Percentiles rank a stretch among this genome's conserved stretches.
phyloP scores from a whole-genome alignment of 1,139 yeast genomes.

The Kodamaea alishanica region DNA sequence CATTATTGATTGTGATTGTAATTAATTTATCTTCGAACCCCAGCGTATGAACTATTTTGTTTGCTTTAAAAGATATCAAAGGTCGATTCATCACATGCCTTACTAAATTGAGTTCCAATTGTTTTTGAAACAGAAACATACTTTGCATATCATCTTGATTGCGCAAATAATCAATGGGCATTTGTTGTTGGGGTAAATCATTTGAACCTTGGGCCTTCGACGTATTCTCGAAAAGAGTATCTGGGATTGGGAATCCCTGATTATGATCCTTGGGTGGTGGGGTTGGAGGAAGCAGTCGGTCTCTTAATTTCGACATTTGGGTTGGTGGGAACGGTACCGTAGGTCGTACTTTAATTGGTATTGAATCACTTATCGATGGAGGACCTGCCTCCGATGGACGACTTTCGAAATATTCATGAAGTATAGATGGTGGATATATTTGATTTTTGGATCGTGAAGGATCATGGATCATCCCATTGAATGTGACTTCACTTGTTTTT shows the following conservation, averaged over 20 bases:
- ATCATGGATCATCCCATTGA: slow-evolving; percentile 9
- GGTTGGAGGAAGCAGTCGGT: slow-evolving; percentile 6
- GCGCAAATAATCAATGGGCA: neutral
- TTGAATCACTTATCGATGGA: too few relatives aligned
- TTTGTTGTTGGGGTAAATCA: too few relatives aligned
- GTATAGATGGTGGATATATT: too few relatives aligned
- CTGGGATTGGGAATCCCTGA: neutral
- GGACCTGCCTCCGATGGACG: too few relatives aligned
- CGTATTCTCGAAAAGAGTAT: neutral
- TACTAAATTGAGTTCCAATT: slow-evolving; percentile 31
- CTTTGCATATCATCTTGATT: slow-evolving; percentile 15
- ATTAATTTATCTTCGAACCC: slow-evolving; percentile 17
- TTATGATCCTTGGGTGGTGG: slow-evolving; percentile 9
- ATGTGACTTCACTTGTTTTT: slow-evolving; percentile 11
- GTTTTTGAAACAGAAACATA: slow-evolving; percentile 23
- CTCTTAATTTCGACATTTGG: slow-evolving; percentile 5
- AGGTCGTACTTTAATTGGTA: too few relatives aligned
- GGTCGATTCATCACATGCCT: slow-evolving; percentile 38
- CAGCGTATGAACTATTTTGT: slow-evolving; percentile 13
- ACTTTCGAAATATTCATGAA: too few relatives aligned
- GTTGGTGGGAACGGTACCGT: too few relatives aligned
- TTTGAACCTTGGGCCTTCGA: neutral
- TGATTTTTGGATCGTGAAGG: too few relatives aligned
- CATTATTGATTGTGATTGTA: slow-evolving; percentile 28
- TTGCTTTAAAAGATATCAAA: slow-evolving; percentile 17